Conservation (phyloP, 2,329 filamentous ascomycete genomes). For the Xylariaceae sp. region DNA sequence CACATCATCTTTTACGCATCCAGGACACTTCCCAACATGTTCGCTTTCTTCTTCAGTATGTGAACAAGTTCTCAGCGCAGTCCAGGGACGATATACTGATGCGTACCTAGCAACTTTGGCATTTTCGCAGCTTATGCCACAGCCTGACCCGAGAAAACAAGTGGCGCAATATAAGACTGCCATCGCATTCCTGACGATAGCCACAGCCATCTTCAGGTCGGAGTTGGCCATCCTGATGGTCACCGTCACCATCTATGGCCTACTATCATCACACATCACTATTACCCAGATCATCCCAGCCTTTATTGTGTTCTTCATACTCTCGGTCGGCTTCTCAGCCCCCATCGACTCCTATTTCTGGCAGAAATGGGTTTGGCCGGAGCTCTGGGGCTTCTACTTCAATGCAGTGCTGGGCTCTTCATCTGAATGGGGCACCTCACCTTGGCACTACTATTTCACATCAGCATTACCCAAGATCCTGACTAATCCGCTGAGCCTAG, state of each 20-base stretch:
- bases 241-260: slow-evolving; percentile 61
- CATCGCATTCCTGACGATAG: slow-evolving; percentile 71
- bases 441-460: slow-evolving; percentile 82
- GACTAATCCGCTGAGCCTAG: slow-evolving; percentile 67
- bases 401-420: slow-evolving; percentile 84
- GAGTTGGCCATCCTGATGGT: slow-evolving; percentile 80
- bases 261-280: slow-evolving; percentile 37
- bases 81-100: slow-evolving; percentile 1
- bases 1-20: slow-evolving; percentile 92
- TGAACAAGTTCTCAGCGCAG: slow-evolving; percentile 15
- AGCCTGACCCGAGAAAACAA: slow-evolving; percentile 29
- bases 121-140: slow-evolving; percentile 43
- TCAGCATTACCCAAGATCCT: slow-evolving; percentile 79
- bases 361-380: slow-evolving; percentile 84
- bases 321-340: slow-evolving; percentile 67
- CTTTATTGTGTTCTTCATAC: slow-evolving; percentile 59
- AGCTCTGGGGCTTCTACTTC: slow-evolving; percentile 83
- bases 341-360: slow-evolving; percentile 90
- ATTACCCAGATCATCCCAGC: slow-evolving; percentile 53
- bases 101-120: slow-evolving; percentile 59
- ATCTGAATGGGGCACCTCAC: slow-evolving; percentile 80
- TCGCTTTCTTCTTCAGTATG: slow-evolving; percentile 82
- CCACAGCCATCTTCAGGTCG: slow-evolving; percentile 81
- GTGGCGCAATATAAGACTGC: slow-evolving; percentile 55
- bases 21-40: slow-evolving; percentile 91